Evolutionary conservation across 169 alveolate species (phyloP).

Genomic region (Plasmodium blacklocki): DNA sequence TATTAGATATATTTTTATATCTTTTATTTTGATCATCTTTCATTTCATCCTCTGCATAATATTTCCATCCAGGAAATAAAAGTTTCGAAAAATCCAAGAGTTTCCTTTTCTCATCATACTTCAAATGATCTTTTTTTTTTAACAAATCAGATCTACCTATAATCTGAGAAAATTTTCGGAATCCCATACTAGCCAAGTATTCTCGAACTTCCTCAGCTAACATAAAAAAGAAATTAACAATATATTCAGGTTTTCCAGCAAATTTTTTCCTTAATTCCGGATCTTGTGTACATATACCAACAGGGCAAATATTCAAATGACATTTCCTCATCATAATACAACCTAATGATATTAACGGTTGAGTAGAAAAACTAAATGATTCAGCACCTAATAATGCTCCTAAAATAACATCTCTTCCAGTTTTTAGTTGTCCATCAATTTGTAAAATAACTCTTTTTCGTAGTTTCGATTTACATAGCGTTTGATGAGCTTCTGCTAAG

Average conservation of each 20-base stretch:
- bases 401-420: constrained; percentile 85
- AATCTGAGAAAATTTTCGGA: constrained; percentile 74
- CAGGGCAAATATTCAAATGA: constrained; percentile 88
- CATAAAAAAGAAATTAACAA: constrained; percentile 84
- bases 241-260: constrained; percentile 88
- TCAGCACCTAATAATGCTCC: constrained; percentile 88
- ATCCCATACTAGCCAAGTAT: constrained; percentile 83
- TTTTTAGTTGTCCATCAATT: constrained; percentile 86
- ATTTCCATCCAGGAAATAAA: constrained; percentile 77
- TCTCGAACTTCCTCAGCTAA: constrained; percentile 84
- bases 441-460: constrained; percentile 83
- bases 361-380: constrained; percentile 85
- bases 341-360: constrained; percentile 86
- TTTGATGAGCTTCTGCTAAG: constrained; percentile 88
- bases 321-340: constrained; percentile 90
- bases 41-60: constrained; percentile 70
- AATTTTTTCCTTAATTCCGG: constrained; percentile 85
- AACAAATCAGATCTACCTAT: constrained; percentile 77
- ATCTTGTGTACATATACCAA: constrained; percentile 88
- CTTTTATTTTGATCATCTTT: constrained; percentile 21
- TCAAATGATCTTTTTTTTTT: constrained; percentile 67
- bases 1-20: not conserved
- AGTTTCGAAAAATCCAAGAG: constrained; percentile 68
- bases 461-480: constrained; percentile 77
- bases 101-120: constrained; percentile 73